Evolutionary conservation across 2,329 filamentous ascomycete species (phyloP).

Genomic region (Cladosporium halotolerans): DNA sequence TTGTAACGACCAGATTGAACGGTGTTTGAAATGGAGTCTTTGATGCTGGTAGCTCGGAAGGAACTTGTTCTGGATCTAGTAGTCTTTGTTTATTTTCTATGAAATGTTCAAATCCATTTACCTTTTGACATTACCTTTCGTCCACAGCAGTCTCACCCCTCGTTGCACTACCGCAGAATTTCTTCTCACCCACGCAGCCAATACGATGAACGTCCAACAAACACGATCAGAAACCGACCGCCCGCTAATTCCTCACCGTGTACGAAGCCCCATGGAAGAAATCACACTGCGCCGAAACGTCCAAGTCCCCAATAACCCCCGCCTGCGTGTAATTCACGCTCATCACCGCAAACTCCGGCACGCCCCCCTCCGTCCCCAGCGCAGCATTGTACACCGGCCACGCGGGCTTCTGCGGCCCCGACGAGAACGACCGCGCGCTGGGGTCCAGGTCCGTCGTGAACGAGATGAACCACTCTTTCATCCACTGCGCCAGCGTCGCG

Average conservation of each 20-base stretch:
- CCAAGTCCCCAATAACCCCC: slow-evolving; percentile 17
- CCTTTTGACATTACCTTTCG: not conserved
- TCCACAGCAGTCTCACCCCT: too few species aligned
- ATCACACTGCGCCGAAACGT: slow-evolving; percentile 18
- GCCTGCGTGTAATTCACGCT: slow-evolving; percentile 22
- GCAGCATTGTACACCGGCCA: slow-evolving; percentile 26
- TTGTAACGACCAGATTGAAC: slow-evolving; percentile 9
- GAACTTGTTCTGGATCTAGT: not conserved
- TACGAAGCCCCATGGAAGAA: slow-evolving; percentile 22
- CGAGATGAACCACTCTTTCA: slow-evolving; percentile 31
- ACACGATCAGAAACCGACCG: too few species aligned
- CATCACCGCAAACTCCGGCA: slow-evolving; percentile 17
- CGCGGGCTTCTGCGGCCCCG: slow-evolving; percentile 20
- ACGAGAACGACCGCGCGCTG: slow-evolving; percentile 17
- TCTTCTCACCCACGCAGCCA: too few species aligned
- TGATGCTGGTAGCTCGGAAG: not conserved
- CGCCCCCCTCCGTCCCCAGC: not conserved
- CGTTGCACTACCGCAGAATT: too few species aligned
- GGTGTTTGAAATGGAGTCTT: slow-evolving; percentile 4
- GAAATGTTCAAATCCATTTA: not conserved
- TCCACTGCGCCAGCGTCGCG: slow-evolving; percentile 27
- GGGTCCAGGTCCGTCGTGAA: slow-evolving; percentile 32
- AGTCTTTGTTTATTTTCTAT: slow-evolving; percentile 2
- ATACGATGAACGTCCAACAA: too few species aligned
- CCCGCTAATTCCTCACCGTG: slow-evolving; percentile 17